Conservation (phyloP, 306 rosid genomes). For the Delonix regia region DNA sequence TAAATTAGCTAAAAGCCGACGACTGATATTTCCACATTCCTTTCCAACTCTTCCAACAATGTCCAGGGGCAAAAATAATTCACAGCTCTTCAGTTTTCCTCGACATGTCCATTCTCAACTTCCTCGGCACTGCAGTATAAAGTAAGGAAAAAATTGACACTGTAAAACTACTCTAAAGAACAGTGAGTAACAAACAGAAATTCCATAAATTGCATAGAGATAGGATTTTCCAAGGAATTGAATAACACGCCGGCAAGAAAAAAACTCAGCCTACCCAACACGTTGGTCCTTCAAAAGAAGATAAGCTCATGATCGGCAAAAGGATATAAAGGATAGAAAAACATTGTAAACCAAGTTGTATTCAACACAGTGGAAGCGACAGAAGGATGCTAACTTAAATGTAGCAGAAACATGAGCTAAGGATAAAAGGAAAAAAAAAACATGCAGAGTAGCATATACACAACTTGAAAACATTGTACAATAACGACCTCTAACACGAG, state of each 20-base stretch:
- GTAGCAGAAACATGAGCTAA: conserved; percentile 2
- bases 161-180: conserved; percentile 10
- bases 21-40: conserved; percentile 28
- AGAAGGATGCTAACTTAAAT: neutral
- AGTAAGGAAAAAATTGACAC: neutral
- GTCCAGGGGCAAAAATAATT: conserved; percentile 32
- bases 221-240: conserved; percentile 1
- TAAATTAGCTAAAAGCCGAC: conserved; percentile 26
- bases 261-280: neutral
- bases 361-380: neutral
- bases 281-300: neutral
- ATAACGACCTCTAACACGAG: neutral
- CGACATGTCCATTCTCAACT: conserved; percentile 54
- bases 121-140: neutral
- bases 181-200: conserved; percentile 19
- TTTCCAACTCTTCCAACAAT: conserved; percentile 38
- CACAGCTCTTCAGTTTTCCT: conserved; percentile 52
- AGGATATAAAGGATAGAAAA: neutral
- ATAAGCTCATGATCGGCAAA: neutral
- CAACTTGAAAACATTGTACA: neutral
- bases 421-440: neutral
- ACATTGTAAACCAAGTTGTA: neutral
- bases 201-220: neutral
- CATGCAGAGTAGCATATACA: too few relatives aligned
- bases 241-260: neutral